A percentile compares a stretch with the other conserved stretches of the same genome.
phyloP scores from a whole-genome alignment of 2,329 filamentous ascomycete genomes.

The Lasiodiplodia sp. region DNA sequence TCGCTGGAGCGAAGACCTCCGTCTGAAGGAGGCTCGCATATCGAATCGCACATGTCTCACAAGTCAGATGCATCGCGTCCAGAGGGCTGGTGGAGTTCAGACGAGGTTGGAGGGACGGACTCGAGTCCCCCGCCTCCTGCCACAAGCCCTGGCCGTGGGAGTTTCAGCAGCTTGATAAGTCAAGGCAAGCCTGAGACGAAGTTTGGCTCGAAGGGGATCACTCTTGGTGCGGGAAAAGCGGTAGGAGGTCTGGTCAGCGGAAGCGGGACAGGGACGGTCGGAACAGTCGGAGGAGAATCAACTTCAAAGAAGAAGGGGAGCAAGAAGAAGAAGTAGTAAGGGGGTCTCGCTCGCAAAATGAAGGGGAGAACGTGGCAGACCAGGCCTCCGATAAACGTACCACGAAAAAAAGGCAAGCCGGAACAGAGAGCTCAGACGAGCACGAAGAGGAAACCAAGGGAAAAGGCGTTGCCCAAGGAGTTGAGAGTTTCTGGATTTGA shows the following conservation, averaged over 20 bases:
- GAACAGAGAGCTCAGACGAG: not conserved
- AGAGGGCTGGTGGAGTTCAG: slow-evolving; percentile 50
- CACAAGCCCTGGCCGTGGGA: slow-evolving; percentile 32
- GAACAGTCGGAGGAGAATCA: slow-evolving; percentile 36
- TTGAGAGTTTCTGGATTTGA: slow-evolving; percentile 26
- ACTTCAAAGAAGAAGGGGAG: slow-evolving; percentile 29
- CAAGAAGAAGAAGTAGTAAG: slow-evolving; percentile 20
- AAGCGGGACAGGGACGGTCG: slow-evolving; percentile 33
- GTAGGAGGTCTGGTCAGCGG: slow-evolving; percentile 41
- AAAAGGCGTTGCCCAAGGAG: slow-evolving; percentile 1
- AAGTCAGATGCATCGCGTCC: slow-evolving; percentile 41
- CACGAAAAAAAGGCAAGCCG: not conserved
- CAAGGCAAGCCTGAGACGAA: slow-evolving; percentile 37
- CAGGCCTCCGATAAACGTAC: not conserved
- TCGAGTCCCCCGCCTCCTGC: slow-evolving; percentile 33
- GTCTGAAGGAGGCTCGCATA: slow-evolving; percentile 24
- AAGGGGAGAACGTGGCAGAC: not conserved
- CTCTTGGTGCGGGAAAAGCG: slow-evolving; percentile 41
- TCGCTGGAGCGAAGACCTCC: slow-evolving; percentile 11
- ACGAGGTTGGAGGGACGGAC: slow-evolving; percentile 42
- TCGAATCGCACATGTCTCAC: slow-evolving; percentile 30
- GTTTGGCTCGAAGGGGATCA: slow-evolving; percentile 45
- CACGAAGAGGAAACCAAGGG: not conserved
- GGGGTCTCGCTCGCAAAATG: not conserved
- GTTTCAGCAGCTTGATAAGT: slow-evolving; percentile 25